Conservation (phyloP, 345 rosid species). For the Microcos paniculata region DNA sequence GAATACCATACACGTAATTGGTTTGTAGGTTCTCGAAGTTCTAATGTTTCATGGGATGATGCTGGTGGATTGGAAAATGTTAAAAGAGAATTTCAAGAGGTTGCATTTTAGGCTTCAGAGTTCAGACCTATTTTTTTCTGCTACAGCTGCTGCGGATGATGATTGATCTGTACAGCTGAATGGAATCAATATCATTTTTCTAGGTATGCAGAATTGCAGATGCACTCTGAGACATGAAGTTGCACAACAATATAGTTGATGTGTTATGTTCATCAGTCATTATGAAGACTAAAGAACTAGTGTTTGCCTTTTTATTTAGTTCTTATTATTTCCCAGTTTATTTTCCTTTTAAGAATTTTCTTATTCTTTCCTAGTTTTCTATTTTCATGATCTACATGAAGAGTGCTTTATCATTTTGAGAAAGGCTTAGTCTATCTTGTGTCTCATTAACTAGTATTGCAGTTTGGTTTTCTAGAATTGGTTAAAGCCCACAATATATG, state of each 20-base stretch:
- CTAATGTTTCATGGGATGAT: constrained; percentile 37
- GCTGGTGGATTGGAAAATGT: constrained; percentile 38
- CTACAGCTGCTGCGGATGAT: constrained; percentile 19
- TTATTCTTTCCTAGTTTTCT: too few relatives aligned
- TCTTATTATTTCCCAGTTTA: too few relatives aligned
- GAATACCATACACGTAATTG: background rate
- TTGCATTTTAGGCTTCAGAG: too few relatives aligned
- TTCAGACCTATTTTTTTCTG: constrained; percentile 23
- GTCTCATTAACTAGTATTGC: background rate
- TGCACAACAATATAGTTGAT: too few relatives aligned
- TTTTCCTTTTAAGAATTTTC: background rate
- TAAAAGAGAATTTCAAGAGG: constrained; percentile 41
- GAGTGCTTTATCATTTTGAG: background rate
- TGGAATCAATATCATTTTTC: too few relatives aligned
- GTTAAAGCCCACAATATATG: background rate
- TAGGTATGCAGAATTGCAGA: too few relatives aligned
- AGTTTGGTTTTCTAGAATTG: background rate
- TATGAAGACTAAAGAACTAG: too few relatives aligned
- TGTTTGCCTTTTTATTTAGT: background rate
- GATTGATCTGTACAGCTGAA: constrained; percentile 34
- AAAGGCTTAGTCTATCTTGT: background rate
- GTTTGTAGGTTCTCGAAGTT: constrained; percentile 37
- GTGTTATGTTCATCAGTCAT: background rate
- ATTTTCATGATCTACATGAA: too few relatives aligned
- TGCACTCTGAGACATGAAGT: too few relatives aligned